Evolutionary conservation across 169 alveolate genomes (phyloP).

Genomic region (Prorocentrum cordatum): DNA sequence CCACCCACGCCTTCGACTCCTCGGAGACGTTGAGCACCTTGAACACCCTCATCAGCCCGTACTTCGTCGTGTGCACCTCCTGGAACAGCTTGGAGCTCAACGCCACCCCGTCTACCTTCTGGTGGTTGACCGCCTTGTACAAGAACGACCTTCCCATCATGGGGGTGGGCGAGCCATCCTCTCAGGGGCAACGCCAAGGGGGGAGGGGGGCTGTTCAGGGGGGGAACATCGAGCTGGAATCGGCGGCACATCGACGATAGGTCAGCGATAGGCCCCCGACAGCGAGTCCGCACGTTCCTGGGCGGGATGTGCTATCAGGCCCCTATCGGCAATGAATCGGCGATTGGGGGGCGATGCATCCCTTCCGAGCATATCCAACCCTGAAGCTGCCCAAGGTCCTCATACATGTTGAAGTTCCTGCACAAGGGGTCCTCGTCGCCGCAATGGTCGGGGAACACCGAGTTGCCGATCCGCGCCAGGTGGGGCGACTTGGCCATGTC

Average conservation of each 20-base stretch:
- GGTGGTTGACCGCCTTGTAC: conserved; percentile 57
- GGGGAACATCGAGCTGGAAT: no score
- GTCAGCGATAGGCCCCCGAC: no score
- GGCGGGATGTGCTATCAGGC: no score
- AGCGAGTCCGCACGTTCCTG: no score
- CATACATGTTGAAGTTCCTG: no score
- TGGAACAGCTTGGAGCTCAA: conserved; percentile 19
- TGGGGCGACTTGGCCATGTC: not conserved
- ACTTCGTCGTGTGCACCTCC: conserved; percentile 29
- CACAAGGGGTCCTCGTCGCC: conserved; percentile 64
- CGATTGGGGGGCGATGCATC: no score
- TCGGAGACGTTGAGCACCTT: not conserved
- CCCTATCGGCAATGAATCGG: no score
- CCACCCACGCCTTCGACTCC: conserved; percentile 42
- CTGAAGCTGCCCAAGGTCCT: no score
- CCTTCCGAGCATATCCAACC: no score
- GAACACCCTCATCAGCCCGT: conserved; percentile 34
- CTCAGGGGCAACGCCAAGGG: no score
- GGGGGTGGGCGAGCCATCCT: conserved; percentile 49
- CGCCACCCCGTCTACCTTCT: conserved; percentile 5
- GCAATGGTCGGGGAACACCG: conserved; percentile 64
- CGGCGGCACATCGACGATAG: no score
- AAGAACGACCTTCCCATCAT: conserved; percentile 67
- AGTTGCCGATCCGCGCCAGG: conserved; percentile 18
- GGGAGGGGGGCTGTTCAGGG: no score